Evolutionary conservation across 257 asterid genomes (phyloP), one percentile per base, ranked within the genome.

Genomic region (Solanum tarijense): DNA sequence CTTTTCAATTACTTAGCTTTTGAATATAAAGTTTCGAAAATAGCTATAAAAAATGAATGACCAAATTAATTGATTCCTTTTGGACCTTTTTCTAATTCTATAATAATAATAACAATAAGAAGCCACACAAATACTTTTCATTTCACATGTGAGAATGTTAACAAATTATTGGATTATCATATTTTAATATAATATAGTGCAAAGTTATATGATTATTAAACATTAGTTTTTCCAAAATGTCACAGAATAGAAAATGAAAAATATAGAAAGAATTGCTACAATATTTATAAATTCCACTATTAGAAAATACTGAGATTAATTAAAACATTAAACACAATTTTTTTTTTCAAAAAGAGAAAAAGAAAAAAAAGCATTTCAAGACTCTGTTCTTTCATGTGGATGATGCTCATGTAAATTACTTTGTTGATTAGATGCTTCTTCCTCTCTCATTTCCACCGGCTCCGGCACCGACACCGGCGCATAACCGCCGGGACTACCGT

Each of bases 341-440:
- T 16, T 5, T 66, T 12, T 16, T 7, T 36, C 39, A 39, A 43
- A 43, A 16, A 58, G 27, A 12, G 39, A 52, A 86, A 41, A 7
- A 38, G 35, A 60, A 34, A 20, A 4, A 4, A 27, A 86, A 16
- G 35, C 21, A 86, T 78, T 73, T 86, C 86, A 83, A 75, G 91
- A 88, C 58, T 89, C 85, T 39, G 83, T 87, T 89, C 92, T 87
- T 85, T 88, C 90, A 35, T 89, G 92, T 31, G 86, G 91, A 75
- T 86, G 86, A 48, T 58, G 58, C 58, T 62, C 75, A 20, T 81
- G 89, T 16, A 36, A 60, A 48, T 73, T 83, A 41, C 83, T 75
- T 58, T 72, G 78, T 85, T 87, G 90, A 76, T 90, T 90, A 3
- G 66, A 88, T 55, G 87, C 78, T 12, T 84, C 93, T 73, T 90